Conservation (phyloP, 2,329 filamentous ascomycete species). For the Aspergillus sp. region DNA sequence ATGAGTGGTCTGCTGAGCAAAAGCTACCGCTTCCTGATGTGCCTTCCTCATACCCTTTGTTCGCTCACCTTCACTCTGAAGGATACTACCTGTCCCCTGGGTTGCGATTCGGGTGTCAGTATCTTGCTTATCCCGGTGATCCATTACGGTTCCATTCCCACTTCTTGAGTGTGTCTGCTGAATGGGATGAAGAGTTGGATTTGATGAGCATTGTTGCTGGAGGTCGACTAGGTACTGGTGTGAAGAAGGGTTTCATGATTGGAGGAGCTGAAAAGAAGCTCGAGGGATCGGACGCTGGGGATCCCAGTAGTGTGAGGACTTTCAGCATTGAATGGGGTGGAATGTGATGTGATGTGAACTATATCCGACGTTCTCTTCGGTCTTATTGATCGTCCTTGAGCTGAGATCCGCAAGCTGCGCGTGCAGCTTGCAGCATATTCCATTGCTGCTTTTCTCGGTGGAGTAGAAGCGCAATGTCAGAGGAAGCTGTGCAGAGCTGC, state of each 20-base stretch:
- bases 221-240: conserved; percentile 84
- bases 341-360: conserved; percentile 60
- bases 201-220: conserved; percentile 83
- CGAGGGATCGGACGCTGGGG: conserved; percentile 38
- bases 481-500: not conserved
- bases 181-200: conserved; percentile 85
- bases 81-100: conserved; percentile 91
- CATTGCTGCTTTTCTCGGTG: not conserved
- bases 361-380: not conserved
- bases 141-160: conserved; percentile 94
- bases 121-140: conserved; percentile 93
- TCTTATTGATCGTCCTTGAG: not conserved
- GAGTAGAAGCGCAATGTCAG: not conserved
- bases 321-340: conserved; percentile 94
- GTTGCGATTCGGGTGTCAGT: conserved; percentile 89
- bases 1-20: conserved; percentile 28
- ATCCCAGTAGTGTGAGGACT: conserved; percentile 55
- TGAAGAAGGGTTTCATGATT: conserved; percentile 93
- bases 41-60: conserved; percentile 68
- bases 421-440: not conserved
- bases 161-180: conserved; percentile 79
- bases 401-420: not conserved
- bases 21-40: conserved; percentile 37
- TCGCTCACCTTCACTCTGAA: conserved; percentile 72
- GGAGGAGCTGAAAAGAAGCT: conserved; percentile 62